Base-by-base conservation (phyloP, 257 asterid species). In the Scutellaria minor region DNA sequence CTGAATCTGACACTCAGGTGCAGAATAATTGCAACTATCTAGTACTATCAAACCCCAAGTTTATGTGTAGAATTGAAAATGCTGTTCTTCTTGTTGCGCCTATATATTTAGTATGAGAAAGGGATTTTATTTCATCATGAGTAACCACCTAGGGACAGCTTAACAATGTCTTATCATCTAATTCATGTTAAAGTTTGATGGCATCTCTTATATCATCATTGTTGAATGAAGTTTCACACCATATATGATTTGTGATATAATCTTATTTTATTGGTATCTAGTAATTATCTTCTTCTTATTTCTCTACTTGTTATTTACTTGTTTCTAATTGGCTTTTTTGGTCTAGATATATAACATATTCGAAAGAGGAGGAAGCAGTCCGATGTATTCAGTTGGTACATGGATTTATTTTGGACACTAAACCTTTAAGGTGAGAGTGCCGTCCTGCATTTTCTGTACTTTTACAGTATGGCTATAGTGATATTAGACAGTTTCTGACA, bases 331-430 rank as follows among this genome's bases (percentile, higher is more conserved):
- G 58, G 5, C 35, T 62, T 57, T 66, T 63, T 70, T 60, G 51
- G 66, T 53, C 45, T 74, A 94, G 99, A 86, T 91, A 94, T 90
- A 90, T 91, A 57, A 88, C 99, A 77, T 94, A 88, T 79, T 83
- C 90, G 27, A 91, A 85, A 76, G 99, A 89, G 80, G 98, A 91
- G 74, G 99, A 94, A 78, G 99, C 99, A 47, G 85, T 92, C 54
- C 93, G 98, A 18, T 91, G 99, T 79, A 95, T 95, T 74, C 99
- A 88, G 88, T 75, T 88, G 24, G 98, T 92, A 70, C 96, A 95
- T 87, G 97, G 97, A 58, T 95, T 84, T 85, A 40, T 78, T 64
- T 82, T 95, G 85, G 98, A 92, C 64, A 95, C 93, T 73, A 90
- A 84, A 77, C 78, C 93, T 54, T 81, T 95, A 82, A 90, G 83